These are phyloP conservation scores for Stentor roeselii DNA, from an alignment of 73 alveolate species.

Conservation along the genomic window DNA sequence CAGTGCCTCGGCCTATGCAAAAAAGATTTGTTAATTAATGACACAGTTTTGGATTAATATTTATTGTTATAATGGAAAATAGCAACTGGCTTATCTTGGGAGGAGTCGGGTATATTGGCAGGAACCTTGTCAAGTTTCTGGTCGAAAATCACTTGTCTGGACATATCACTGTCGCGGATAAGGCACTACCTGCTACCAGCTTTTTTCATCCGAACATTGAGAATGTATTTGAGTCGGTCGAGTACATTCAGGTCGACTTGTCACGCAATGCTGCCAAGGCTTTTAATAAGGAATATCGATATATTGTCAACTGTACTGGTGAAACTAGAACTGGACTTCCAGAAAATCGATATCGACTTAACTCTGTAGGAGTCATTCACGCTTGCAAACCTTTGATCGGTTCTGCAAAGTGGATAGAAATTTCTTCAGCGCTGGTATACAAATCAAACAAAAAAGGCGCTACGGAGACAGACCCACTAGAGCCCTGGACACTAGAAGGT, in stretches of 20 bases:
- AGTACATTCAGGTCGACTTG: constrained; percentile 20
- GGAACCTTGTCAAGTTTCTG: constrained; percentile 8
- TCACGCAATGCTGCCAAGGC: constrained; percentile 21
- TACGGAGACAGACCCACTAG: background rate
- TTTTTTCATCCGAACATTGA: background rate
- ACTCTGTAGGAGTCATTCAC: constrained; percentile 7
- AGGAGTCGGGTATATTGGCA: constrained; percentile 30
- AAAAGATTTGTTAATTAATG: too few relatives aligned
- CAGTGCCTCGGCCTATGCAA: background rate
- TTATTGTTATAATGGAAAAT: background rate
- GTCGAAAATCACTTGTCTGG: constrained; percentile 10
- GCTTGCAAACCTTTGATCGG: background rate
- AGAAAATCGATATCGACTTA: background rate
- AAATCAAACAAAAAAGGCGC: background rate
- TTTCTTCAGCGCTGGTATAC: background rate
- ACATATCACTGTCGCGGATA: constrained; percentile 29
- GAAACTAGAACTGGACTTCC: constrained; percentile 26
- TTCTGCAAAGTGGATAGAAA: constrained; percentile 9
- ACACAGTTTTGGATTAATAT: too few relatives aligned
- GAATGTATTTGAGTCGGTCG: background rate
- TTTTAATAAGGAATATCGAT: background rate
- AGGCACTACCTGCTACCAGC: constrained; percentile 25
- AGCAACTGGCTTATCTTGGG: constrained; percentile 23
- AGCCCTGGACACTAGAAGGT: constrained; percentile 23
- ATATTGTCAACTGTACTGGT: constrained; percentile 20